Evolutionary conservation across 208 protist genomes (phyloP).

Genomic region (Leptomonas seymouri): DNA sequence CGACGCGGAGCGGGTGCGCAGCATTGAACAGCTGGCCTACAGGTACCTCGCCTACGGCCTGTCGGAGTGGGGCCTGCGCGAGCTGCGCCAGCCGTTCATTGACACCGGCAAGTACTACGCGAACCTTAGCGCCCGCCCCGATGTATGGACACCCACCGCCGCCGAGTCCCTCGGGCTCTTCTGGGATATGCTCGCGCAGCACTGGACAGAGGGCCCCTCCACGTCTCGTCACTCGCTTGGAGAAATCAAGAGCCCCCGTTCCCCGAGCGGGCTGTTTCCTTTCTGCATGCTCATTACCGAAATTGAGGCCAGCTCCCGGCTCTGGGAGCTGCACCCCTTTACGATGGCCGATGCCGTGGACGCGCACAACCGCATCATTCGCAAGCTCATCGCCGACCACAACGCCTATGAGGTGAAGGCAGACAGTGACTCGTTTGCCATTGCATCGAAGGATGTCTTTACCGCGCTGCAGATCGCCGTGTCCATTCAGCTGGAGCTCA

Average conservation of each 20-base stretch:
- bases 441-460: slow-evolving; percentile 41
- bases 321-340: slow-evolving; percentile 47
- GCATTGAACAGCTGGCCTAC: slow-evolving; percentile 1
- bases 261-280: slow-evolving; percentile 2
- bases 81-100: slow-evolving; percentile 16
- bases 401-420: slow-evolving; percentile 63
- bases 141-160: neutral
- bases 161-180: slow-evolving; percentile 4
- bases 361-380: slow-evolving; percentile 48
- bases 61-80: neutral
- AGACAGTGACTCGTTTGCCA: slow-evolving; percentile 61
- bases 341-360: slow-evolving; percentile 43
- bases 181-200: slow-evolving; percentile 14
- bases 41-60: slow-evolving; percentile 8
- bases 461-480: slow-evolving; percentile 47
- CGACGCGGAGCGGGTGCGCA: neutral
- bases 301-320: slow-evolving; percentile 44
- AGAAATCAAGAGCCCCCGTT: neutral
- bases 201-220: neutral
- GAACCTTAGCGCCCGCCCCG: neutral
- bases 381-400: slow-evolving; percentile 39
- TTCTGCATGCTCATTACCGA: slow-evolving; percentile 54
- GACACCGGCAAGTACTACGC: neutral
- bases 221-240: neutral
- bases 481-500: slow-evolving; percentile 46